Base-by-base conservation (phyloP, 345 rosid genomes). In the Cardamine resedifolia region DNA sequence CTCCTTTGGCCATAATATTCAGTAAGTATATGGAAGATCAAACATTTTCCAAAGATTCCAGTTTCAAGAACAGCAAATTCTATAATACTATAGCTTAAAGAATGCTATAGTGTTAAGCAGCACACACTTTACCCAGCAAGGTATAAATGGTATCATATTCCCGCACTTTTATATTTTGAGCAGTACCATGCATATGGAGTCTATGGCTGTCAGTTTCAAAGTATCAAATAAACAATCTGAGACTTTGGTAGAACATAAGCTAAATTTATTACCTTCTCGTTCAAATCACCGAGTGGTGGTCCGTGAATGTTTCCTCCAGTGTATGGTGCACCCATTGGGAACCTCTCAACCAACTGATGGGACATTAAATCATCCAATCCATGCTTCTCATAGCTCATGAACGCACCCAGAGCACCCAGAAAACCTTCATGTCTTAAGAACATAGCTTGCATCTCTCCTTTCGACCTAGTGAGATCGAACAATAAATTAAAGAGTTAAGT, bases 291-390 rank as follows among this genome's bases (percentile, higher is more conserved):
- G 7, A 91, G 96, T 2, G 99, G 94, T 3, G 99, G 99, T 24
- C 99, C 99, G 51, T 95, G 99, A 82, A 95, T 86, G 71, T 84
- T 85, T 82, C 99, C 99, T 73, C 98, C 99, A 15, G 87, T 91
- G 69, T 91, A 95, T 38, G 99, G 97, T 71, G 99, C 99, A 82
- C 98, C 99, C 98, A 95, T 91, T 30, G 99, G 99, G 73, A 95
- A 95, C 85, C 99, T 88, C 85, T 95, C 99, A 78, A 95, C 99
- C 78, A 95, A 83, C 53, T 96, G 99, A 87, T 96, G 98, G 28
- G 88, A 97, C 97, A 85, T 87, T 80, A 96, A 82, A 82, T 96
- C 96, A 86, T 96, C 99, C 59, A 96, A 86, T 41, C 98, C 98
- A 18, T 96, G 99, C 84, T 90, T 96, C 77, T 90, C 97, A 64